Evolutionary conservation across 2,329 filamentous ascomycete genomes (phyloP), one percentile per base, ranked within the genome.

Genomic region (Coniella lustricola): DNA sequence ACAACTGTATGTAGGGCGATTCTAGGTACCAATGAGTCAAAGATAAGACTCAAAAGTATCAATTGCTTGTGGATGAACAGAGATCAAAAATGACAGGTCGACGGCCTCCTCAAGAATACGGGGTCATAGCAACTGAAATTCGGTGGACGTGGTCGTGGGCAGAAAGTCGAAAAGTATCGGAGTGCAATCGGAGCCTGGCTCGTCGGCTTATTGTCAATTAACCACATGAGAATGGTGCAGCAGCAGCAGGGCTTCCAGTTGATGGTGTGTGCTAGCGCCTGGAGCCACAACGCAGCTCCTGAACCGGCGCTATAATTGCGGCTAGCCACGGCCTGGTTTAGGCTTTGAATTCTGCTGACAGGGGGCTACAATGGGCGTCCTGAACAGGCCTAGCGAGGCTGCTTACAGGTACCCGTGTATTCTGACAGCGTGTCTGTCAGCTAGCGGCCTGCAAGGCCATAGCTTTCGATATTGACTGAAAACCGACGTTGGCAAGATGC

Each of bases 331-430:
- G 16, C 22, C 21, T 21, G 42, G 46, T 10, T 17, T 38, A 31
- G 46, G 22, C 22, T 22, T 12, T 32, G 34, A 5, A 5, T 4
- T 7, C 12, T 13, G 25, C 3, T 17, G 22, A 33, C 32, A 43
- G 42, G 45, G 40, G 21, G 20, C 17, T 25, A 21, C 18, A 25
- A 25, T 17, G 14, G 36, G 38, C 37, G 33, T 32, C 43, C 49
- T 49, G 49, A 43, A 44, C 49, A 49, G 49, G 47, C 49, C 46
- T n/a, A 22, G 13, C 8, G 34, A 25, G 35, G n/a, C 22, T 31
- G 21, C 16, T 29, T 10, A 25, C 12, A 17, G 17, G 37, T 21
- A 22, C 7, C 25, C 25, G 25, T 10, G 25, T 29, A 29, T 10
- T 10, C 25, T 29, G 25, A 29, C 25, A 29, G 25, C 25, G 25